phyloP scores from a whole-genome alignment of 495 filamentous ascomycete species.

The Baudoinia panamericana region DNA sequence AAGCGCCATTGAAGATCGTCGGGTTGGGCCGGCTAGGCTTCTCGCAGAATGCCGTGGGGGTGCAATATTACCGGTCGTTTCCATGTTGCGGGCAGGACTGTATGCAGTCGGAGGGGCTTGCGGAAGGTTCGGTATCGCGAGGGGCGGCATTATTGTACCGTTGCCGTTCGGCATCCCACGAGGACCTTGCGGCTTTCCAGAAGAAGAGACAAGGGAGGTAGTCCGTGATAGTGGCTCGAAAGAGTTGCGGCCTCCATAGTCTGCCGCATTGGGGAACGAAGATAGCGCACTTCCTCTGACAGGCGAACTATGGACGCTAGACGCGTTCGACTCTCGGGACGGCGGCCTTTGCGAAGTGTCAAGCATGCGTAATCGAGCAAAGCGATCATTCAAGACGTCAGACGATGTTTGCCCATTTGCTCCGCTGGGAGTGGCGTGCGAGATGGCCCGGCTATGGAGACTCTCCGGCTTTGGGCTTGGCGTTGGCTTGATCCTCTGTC shows the following conservation, averaged over 20 bases:
- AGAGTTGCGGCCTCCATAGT: conserved; percentile 27
- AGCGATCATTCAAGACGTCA: conserved; percentile 32
- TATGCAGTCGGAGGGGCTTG: conserved; percentile 73
- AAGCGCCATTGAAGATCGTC: conserved; percentile 5
- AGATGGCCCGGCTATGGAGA: conserved; percentile 43
- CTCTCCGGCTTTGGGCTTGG: conserved; percentile 51
- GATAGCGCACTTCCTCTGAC: too few relatives aligned
- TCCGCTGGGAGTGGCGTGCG: neutral
- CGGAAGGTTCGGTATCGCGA: conserved; percentile 45
- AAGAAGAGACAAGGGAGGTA: neutral
- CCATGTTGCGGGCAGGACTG: conserved; percentile 51
- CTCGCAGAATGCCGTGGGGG: conserved; percentile 35
- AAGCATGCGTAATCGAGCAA: conserved; percentile 41
- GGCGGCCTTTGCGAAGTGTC: conserved; percentile 35
- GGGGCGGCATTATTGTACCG: conserved; percentile 39
- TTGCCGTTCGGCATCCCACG: conserved; percentile 42
- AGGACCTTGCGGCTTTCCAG: conserved; percentile 40
- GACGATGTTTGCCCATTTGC: neutral
- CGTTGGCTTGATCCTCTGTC: conserved; percentile 32
- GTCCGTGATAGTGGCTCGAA: conserved; percentile 13
- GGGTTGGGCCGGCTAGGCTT: conserved; percentile 23
- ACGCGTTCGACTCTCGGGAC: conserved; percentile 30
- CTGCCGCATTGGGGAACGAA: conserved; percentile 29
- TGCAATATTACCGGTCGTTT: conserved; percentile 38
- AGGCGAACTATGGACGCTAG: conserved; percentile 16